Percentiles rank a stretch among this genome's conserved stretches.
Evolutionary conservation across 78 protist genomes (phyloP).

Genomic region (Dictyostelium purpureum): DNA sequence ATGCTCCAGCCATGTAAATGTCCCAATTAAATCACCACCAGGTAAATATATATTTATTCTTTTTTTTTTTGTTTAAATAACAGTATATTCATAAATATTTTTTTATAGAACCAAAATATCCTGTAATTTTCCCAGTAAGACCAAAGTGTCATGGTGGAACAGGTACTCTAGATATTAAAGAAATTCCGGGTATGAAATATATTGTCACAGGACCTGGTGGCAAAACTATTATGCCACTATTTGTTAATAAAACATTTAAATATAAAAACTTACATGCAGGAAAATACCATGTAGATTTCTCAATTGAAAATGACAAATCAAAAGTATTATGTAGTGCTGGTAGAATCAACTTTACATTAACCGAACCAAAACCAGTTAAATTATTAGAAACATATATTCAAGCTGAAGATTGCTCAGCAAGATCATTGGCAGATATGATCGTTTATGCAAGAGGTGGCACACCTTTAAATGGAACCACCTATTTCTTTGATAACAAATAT

Average conservation of each 20-base stretch:
- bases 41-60: background rate
- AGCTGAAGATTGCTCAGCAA: background rate
- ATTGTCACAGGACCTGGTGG: background rate
- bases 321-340: background rate
- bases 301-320: background rate
- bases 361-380: conserved; percentile 8
- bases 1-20: background rate
- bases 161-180: background rate
- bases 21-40: conserved; percentile 17
- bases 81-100: background rate
- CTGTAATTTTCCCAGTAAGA: background rate
- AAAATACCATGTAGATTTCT: background rate
- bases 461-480: conserved; percentile 11
- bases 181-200: background rate
- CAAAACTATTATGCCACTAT: background rate
- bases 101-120: background rate
- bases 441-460: conserved; percentile 45
- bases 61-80: background rate
- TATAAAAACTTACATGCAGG: conserved; percentile 25
- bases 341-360: background rate
- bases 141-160: conserved; percentile 9
- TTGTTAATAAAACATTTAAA: background rate
- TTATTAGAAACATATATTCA: background rate
- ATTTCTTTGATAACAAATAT: background rate
- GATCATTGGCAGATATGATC: background rate